A percentile compares a stretch with the other conserved stretches of the same genome.
phyloP scores from a whole-genome alignment of 441 rosid species.

The Corymbia calophylla region DNA sequence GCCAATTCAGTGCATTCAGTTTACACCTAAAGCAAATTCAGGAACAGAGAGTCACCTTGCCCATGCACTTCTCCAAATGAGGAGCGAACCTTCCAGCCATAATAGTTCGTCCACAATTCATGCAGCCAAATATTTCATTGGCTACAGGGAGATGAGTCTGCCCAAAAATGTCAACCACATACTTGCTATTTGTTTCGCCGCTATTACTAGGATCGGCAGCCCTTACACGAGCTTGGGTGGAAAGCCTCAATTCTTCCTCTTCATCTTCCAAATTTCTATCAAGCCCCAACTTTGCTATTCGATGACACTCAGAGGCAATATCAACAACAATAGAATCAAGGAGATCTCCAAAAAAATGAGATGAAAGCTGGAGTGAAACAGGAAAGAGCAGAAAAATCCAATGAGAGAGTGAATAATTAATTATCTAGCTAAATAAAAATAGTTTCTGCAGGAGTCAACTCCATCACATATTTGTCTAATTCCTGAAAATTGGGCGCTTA shows the following conservation, averaged over 20 bases:
- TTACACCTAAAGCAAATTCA: not conserved
- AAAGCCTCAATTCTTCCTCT: constrained; percentile 83
- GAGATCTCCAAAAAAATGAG: constrained; percentile 60
- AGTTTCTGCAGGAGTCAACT: not conserved
- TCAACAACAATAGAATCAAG: constrained; percentile 85
- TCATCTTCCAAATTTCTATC: constrained; percentile 78
- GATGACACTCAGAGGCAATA: constrained; percentile 96
- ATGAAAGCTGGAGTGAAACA: constrained; percentile 38
- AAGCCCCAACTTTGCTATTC: constrained; percentile 76
- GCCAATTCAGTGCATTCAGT: not conserved
- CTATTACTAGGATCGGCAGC: constrained; percentile 64
- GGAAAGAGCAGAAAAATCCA: not conserved
- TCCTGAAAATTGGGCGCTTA: not conserved
- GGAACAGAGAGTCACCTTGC: constrained; percentile 51
- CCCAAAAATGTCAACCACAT: constrained; percentile 85
- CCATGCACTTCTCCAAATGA: constrained; percentile 97
- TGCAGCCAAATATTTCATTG: constrained; percentile 75
- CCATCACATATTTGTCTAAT: not conserved
- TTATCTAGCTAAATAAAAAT: not conserved
- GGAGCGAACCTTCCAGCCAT: constrained; percentile 96
- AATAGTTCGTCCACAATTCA: constrained; percentile 81
- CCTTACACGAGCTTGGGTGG: constrained; percentile 70
- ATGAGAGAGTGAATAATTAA: not conserved
- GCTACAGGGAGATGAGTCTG: constrained; percentile 85
- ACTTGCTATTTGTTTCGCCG: constrained; percentile 65